Evolutionary conservation across 768 basidiomycete species (phyloP), one percentile per base, ranked within the genome.

Genomic region (Lanmaoa rubissima): DNA sequence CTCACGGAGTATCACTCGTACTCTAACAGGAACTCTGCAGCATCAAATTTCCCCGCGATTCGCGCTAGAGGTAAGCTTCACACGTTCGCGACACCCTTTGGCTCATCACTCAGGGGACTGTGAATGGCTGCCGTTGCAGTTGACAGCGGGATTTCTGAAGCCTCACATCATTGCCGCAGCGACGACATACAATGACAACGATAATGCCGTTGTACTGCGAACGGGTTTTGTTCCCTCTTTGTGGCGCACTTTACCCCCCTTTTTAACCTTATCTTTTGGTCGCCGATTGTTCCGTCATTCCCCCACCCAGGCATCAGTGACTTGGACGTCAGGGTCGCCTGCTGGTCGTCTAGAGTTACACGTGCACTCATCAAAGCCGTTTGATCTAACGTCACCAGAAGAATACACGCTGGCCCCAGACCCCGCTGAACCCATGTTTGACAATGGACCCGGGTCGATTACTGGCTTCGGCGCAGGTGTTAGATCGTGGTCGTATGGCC

Each of bases 31-130:
- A 38, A 90, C 90, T 2, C 70, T 94, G 47, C 82, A 80, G 54
- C 87, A 93, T 69, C 88, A 91, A 63, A 84, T 83, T 65, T 90
- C 89, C 31, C 88, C 90, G 14, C 81, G 82, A 48, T 64, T 84
- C 55, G 68, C 70, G 43, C 73, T 79, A n/a, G 74, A 79, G 70
- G 84, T 79, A 67, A 60, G 54, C 45, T 57, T 50, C 58, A 49
- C 61, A 59, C 65, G 55, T 55, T 64, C 35, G 38, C 35, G 54
- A 63, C 52, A 51, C 59, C 51, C 40, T 60, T 58, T 34, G 7
- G 11, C 31, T 41, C 44, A 41, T 60, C 47, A 38, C 53, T 58
- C 57, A 48, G 53, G 39, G 50, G 53, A 57, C 46, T 43, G 52
- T 35, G 48, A 39, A 54, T 62, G 57, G 61, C 55, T 60, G 64